phyloP scores from a whole-genome alignment of 305 asterid genomes.

The Solanum hybrid region DNA sequence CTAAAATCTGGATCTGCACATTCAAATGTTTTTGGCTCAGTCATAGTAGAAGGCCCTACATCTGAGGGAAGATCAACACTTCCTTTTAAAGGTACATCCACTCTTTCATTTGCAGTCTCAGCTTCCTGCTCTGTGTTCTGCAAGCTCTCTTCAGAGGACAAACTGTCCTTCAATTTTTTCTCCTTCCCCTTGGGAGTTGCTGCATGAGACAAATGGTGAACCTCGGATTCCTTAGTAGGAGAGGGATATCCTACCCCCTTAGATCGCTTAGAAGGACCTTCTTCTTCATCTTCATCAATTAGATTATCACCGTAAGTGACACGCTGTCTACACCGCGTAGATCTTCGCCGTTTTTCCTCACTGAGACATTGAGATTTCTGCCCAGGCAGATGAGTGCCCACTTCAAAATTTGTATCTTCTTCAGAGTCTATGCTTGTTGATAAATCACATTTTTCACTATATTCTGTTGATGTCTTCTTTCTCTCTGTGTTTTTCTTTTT shows the following conservation, averaged over 20 bases:
- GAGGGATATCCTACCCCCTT: slow-evolving; percentile 5
- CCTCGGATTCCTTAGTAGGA: not conserved
- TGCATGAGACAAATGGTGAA: not conserved
- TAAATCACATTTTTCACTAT: slow-evolving; percentile 17
- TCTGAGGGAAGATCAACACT: not conserved
- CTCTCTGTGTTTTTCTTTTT: slow-evolving; percentile 6
- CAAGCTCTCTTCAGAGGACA: slow-evolving; percentile 8
- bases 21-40: slow-evolving; percentile 18
- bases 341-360: slow-evolving; percentile 13
- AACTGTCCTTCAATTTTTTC: slow-evolving; percentile 7
- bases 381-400: not conserved
- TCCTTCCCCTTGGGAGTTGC: not conserved
- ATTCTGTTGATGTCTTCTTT: slow-evolving; percentile 15
- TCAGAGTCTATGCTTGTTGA: slow-evolving; percentile 12
- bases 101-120: not conserved
- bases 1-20: slow-evolving; percentile 35
- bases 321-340: slow-evolving; percentile 23
- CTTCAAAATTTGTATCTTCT: slow-evolving; percentile 3
- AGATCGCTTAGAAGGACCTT: slow-evolving; percentile 12
- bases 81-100: slow-evolving; percentile 1
- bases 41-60: not conserved
- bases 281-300: slow-evolving; percentile 14
- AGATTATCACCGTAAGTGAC: slow-evolving; percentile 16
- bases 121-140: slow-evolving; percentile 12
- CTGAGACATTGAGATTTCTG: slow-evolving; percentile 8